These are phyloP conservation scores for Oleoguttula mirabilis DNA, from an alignment of 495 filamentous ascomycete species.

Conservation along the genomic window DNA sequence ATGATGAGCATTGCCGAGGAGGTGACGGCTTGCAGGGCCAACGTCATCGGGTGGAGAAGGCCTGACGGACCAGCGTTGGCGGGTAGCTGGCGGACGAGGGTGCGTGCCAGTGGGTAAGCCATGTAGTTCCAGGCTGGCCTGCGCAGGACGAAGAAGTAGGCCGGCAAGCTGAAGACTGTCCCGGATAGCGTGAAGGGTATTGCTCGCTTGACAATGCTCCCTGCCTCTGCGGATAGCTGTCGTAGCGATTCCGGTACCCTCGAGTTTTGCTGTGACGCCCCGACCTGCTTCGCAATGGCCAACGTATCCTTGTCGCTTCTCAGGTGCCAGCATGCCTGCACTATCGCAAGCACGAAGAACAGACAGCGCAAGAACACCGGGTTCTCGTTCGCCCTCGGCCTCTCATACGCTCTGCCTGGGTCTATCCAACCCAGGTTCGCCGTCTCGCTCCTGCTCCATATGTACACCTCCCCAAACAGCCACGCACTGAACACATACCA, in stretches of 20 bases:
- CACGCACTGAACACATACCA: slow-evolving; percentile 56
- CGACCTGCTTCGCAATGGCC: slow-evolving; percentile 37
- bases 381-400: slow-evolving; percentile 74
- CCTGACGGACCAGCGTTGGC: slow-evolving; percentile 44
- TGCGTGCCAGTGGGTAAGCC: slow-evolving; percentile 49
- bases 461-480: slow-evolving; percentile 71
- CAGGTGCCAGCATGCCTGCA: slow-evolving; percentile 59
- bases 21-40: slow-evolving; percentile 48
- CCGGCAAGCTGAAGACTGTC: slow-evolving; percentile 27
- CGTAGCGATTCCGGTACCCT: not conserved
- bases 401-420: slow-evolving; percentile 51
- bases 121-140: slow-evolving; percentile 52
- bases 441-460: slow-evolving; percentile 55
- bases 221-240: not conserved
- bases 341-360: slow-evolving; percentile 52
- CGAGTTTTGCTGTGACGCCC: slow-evolving; percentile 11
- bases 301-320: slow-evolving; percentile 63
- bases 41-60: slow-evolving; percentile 15
- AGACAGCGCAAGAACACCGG: slow-evolving; percentile 67
- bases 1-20: slow-evolving; percentile 55
- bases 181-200: not conserved
- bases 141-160: slow-evolving; percentile 57
- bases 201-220: not conserved
- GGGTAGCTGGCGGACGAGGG: slow-evolving; percentile 60
- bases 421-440: slow-evolving; percentile 62